A percentile compares a stretch with the other conserved stretches of the same genome.
Conservation (phyloP, 1,139 yeast genomes). For the Meyerozyma guilliermondii region DNA sequence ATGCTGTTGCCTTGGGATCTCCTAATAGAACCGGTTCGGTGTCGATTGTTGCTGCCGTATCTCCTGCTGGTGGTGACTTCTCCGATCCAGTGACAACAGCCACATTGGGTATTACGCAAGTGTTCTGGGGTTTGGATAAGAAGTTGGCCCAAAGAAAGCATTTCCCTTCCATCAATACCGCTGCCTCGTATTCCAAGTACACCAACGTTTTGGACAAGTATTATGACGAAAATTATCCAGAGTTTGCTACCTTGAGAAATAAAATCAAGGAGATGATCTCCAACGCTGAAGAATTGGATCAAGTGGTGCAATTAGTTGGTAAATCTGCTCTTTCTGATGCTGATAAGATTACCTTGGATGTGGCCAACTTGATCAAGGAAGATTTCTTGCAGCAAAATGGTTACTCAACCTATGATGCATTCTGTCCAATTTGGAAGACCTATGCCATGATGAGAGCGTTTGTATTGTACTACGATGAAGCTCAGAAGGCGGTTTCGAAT, state of each 20-base stretch:
- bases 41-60: constrained; percentile 98
- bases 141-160: constrained; percentile 99
- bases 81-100: constrained; percentile 99
- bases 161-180: constrained; percentile 97
- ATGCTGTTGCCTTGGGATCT: constrained; percentile 90
- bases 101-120: constrained; percentile 97
- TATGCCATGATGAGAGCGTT: constrained; percentile 96
- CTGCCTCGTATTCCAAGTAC: constrained; percentile 94
- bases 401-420: constrained; percentile 94
- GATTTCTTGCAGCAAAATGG: constrained; percentile 99
- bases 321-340: constrained; percentile 94
- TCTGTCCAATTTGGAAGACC: constrained; percentile 99
- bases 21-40: constrained; percentile 97
- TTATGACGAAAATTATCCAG: constrained; percentile 84
- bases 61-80: constrained; percentile 99
- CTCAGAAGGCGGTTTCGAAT: constrained; percentile 91
- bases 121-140: constrained; percentile 99
- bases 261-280: constrained; percentile 91
- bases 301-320: constrained; percentile 98
- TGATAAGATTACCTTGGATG: constrained; percentile 94
- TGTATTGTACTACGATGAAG: constrained; percentile 88
- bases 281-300: constrained; percentile 96
- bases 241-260: constrained; percentile 84
- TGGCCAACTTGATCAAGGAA: constrained; percentile 85
- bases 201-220: constrained; percentile 80